Conservation (phyloP, 768 basidiomycete species). For the Macrolepiota dolichaula region DNA sequence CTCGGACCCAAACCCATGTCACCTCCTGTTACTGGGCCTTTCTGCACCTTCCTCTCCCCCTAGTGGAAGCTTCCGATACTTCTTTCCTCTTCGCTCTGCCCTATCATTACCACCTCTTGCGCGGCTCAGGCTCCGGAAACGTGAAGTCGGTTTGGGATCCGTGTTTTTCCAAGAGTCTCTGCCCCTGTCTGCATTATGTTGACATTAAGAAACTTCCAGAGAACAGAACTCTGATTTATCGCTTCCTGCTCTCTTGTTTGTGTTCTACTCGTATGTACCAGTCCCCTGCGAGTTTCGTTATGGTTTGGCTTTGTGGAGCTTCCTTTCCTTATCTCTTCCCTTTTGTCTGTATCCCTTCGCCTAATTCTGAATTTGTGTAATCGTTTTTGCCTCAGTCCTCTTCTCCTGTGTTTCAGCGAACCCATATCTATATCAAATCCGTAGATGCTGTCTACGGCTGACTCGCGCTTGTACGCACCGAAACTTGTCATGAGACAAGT, state of each 20-base stretch:
- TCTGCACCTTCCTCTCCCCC: background rate
- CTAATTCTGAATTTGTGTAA: constrained; percentile 1
- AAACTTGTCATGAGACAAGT: background rate
- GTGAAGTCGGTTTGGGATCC: background rate
- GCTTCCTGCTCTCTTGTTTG: background rate
- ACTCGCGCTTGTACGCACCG: background rate
- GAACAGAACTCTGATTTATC: background rate
- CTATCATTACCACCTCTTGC: background rate
- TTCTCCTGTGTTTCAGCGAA: background rate
- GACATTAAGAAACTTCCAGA: background rate
- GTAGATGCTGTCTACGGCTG: background rate
- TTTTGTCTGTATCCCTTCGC: constrained; percentile 6
- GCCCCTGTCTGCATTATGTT: background rate
- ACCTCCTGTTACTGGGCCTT: background rate
- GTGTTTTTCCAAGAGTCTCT: background rate
- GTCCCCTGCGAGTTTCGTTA: background rate
- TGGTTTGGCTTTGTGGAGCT: background rate
- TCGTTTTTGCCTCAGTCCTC: background rate
- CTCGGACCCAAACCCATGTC: background rate
- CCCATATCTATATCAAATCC: background rate
- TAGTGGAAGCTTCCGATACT: background rate
- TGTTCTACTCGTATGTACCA: background rate
- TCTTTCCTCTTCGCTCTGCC: background rate
- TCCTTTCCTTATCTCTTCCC: background rate
- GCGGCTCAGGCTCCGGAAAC: background rate